Evolutionary conservation across 2,329 filamentous ascomycete species (phyloP).

Genomic region (Aspergillus sp.): DNA sequence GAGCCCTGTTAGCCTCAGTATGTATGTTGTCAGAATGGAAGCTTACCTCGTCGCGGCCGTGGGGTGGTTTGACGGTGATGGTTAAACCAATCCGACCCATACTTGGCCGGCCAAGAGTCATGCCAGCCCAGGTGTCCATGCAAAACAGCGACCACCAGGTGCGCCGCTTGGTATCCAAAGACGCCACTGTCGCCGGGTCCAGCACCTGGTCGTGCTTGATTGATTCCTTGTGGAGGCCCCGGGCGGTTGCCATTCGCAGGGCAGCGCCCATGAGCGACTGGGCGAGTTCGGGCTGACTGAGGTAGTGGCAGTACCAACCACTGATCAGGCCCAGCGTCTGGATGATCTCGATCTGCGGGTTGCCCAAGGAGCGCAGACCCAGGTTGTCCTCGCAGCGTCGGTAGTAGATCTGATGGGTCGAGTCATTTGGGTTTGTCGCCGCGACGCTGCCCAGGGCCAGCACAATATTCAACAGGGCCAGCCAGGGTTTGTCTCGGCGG

Average conservation of each 20-base stretch:
- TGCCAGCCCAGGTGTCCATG: constrained; percentile 70
- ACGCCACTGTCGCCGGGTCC: constrained; percentile 47
- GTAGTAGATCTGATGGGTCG: constrained; percentile 68
- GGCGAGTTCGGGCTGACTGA: constrained; percentile 73
- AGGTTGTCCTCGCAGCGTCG: constrained; percentile 66
- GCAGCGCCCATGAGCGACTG: constrained; percentile 70
- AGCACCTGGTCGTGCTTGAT: constrained; percentile 42
- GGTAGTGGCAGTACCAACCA: constrained; percentile 75
- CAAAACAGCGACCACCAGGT: constrained; percentile 76
- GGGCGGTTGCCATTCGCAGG: constrained; percentile 68
- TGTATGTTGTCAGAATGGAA: constrained; percentile 13
- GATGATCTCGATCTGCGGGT: constrained; percentile 69
- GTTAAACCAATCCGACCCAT: constrained; percentile 65
- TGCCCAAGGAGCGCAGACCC: constrained; percentile 64
- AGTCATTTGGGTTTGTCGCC: constrained; percentile 60
- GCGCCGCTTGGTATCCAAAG: constrained; percentile 60
- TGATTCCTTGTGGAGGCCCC: constrained; percentile 68
- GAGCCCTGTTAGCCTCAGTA: not conserved
- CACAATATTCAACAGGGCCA: constrained; percentile 71
- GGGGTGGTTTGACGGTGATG: constrained; percentile 63
- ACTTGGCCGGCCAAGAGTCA: constrained; percentile 67
- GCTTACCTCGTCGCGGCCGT: constrained; percentile 43
- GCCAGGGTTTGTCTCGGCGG: constrained; percentile 66
- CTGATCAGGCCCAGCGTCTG: constrained; percentile 70
- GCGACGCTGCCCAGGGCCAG: constrained; percentile 72